Evolutionary conservation across 2,329 filamentous ascomycete species (phyloP), one percentile per base, ranked within the genome.

Genomic region (Ophiostoma australiae): DNA sequence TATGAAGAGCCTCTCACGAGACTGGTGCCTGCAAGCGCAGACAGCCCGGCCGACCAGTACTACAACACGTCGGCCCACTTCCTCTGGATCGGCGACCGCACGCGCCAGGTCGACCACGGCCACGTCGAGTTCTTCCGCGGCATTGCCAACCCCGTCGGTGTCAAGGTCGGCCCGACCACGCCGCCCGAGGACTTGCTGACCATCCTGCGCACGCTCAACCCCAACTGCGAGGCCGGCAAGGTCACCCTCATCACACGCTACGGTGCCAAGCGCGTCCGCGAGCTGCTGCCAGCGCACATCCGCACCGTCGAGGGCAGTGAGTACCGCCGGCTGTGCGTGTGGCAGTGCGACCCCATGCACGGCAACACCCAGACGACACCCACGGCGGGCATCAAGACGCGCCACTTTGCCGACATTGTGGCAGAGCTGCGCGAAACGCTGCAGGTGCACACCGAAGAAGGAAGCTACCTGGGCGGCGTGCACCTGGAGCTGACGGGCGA

Each of bases 321-420:
- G 80, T 89, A 88, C 80, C 79, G 80, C 67, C 80, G 83, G 69
- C 69, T 70, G 52, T 93, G 97, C 4, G 92, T 97, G 76, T 98
- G 94, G 94, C 95, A 98, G 82, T 98, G 94, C 81, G 95, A 99
- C 81, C 95, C 95, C 31, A 99, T 99, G 95, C 95, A 99, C 81
- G 95, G 95, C 73, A 91, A 91, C 81, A 90, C 88, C 52, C 82
- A 85, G 63, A 85, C 87, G 48, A 85, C 87, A 27, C 94, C 92
- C 0, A 85, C 87, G 0, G 83, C 86, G 0, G 93, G 93, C 35
- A 88, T 97, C 82, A 99, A 99, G 84, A 99, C 95, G 1, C 88
- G 95, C 20, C 90, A 91, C 70, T 99, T 99, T 84, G 87, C 87
- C 73, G 91, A 95, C 78, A 97, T 99, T 76, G 90, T 97, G 78